A percentile compares a stretch with the other conserved stretches of the same genome.
Conservation (phyloP, 2,329 filamentous ascomycete species). For the Botrytis hyacinthi region DNA sequence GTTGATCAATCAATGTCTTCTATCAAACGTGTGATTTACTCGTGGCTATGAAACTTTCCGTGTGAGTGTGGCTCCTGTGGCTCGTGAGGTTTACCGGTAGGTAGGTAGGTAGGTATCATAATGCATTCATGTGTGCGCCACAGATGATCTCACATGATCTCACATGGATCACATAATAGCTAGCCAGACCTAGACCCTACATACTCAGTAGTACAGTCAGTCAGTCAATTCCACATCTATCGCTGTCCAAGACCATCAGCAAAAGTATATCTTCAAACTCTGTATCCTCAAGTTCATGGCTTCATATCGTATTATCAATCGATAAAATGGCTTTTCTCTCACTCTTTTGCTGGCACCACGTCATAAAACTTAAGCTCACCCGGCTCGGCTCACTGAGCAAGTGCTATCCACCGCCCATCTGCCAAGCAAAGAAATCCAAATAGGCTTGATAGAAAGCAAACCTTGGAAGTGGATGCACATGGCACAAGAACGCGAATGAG, state of each 20-base stretch:
- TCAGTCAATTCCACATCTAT: background rate
- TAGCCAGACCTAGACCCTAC: background rate
- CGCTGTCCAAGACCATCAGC: background rate
- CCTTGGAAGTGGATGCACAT: conserved; percentile 1
- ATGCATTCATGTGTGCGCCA: background rate
- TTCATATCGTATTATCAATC: background rate
- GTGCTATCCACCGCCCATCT: background rate
- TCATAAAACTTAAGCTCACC: background rate
- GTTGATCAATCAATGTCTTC: background rate
- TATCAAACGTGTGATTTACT: background rate
- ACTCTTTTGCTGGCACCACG: background rate
- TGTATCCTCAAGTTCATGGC: too few species aligned
- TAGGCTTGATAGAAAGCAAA: background rate
- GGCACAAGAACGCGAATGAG: background rate
- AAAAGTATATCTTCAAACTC: background rate
- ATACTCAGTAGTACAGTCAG: background rate
- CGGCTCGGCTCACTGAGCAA: background rate
- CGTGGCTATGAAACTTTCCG: background rate
- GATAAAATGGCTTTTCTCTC: background rate
- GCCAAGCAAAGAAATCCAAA: background rate
- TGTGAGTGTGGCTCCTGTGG: background rate
- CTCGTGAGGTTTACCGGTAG: background rate
- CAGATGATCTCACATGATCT: background rate
- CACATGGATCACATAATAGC: background rate
- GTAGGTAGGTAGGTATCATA: too few species aligned